Conservation (phyloP, 2,329 filamentous ascomycete species). For the Aspergillus clavatus region DNA sequence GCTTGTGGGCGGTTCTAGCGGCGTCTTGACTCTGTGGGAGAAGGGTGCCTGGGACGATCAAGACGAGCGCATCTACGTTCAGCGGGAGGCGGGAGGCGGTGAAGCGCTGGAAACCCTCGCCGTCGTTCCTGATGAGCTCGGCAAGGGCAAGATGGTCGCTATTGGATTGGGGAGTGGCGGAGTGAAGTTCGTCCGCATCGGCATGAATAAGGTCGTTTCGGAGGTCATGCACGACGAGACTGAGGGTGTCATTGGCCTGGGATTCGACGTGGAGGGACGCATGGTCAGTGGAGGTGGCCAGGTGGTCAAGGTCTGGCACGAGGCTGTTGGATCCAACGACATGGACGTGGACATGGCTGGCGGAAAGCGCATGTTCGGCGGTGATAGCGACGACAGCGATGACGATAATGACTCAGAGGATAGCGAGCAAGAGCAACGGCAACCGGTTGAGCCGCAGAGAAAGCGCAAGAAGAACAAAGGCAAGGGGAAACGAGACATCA, state of each 20-base stretch:
- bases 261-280: constrained; percentile 77
- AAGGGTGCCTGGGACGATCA: constrained; percentile 93
- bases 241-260: constrained; percentile 76
- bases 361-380: constrained; percentile 34
- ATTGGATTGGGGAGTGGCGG: constrained; percentile 78
- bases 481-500: constrained; percentile 39
- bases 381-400: constrained; percentile 41
- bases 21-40: constrained; percentile 89
- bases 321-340: constrained; percentile 55
- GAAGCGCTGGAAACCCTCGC: constrained; percentile 79
- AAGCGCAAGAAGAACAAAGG: constrained; percentile 44
- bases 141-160: constrained; percentile 61
- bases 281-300: constrained; percentile 86
- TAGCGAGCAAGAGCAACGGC: constrained; percentile 44
- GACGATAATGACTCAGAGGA: constrained; percentile 42
- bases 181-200: constrained; percentile 71
- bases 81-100: constrained; percentile 56
- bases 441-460: constrained; percentile 43
- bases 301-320: constrained; percentile 84
- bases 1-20: constrained; percentile 70
- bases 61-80: constrained; percentile 78
- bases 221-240: constrained; percentile 75
- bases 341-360: constrained; percentile 39
- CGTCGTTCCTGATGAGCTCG: constrained; percentile 65
- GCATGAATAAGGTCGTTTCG: constrained; percentile 64